Evolutionary conservation across 345 rosid genomes (phyloP).

Genomic region (Populus pruinosa): DNA sequence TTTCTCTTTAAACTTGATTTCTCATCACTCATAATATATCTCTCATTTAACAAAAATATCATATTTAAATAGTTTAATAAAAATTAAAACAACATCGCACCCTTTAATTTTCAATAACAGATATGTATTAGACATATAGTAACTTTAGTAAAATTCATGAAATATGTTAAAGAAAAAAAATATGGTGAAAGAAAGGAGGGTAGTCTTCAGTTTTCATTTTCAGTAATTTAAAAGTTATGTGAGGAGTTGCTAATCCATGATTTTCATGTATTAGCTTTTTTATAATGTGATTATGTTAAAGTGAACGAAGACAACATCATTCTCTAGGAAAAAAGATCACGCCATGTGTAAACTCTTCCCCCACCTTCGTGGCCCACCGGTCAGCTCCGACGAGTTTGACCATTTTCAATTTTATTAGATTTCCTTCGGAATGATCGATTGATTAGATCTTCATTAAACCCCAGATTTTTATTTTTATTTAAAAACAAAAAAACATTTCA

Average conservation of each 20-base stretch:
- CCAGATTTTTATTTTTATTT: background rate
- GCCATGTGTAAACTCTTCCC: background rate
- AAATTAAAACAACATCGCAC: background rate
- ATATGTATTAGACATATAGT: background rate
- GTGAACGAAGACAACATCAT: slow-evolving; percentile 49
- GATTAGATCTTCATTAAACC: slow-evolving; percentile 14
- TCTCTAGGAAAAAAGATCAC: slow-evolving; percentile 16
- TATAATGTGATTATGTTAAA: slow-evolving; percentile 2
- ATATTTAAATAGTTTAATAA: no score
- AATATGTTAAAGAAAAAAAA: background rate
- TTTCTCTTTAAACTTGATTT: no score
- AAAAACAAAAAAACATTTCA: background rate
- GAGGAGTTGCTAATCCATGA: slow-evolving; percentile 8
- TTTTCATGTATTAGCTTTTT: slow-evolving; percentile 2
- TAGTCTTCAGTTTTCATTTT: background rate
- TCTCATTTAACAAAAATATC: no score
- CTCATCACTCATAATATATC: no score
- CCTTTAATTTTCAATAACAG: background rate
- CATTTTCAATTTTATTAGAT: background rate
- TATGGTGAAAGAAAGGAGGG: background rate
- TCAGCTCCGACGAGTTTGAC: slow-evolving; percentile 19
- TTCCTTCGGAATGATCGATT: background rate
- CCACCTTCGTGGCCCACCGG: slow-evolving; percentile 13
- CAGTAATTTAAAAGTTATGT: background rate
- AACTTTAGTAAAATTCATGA: background rate